A percentile compares a stretch with the other conserved stretches of the same genome.
phyloP scores from a whole-genome alignment of 2,329 filamentous ascomycete genomes.

The Aspergillus piperis region DNA sequence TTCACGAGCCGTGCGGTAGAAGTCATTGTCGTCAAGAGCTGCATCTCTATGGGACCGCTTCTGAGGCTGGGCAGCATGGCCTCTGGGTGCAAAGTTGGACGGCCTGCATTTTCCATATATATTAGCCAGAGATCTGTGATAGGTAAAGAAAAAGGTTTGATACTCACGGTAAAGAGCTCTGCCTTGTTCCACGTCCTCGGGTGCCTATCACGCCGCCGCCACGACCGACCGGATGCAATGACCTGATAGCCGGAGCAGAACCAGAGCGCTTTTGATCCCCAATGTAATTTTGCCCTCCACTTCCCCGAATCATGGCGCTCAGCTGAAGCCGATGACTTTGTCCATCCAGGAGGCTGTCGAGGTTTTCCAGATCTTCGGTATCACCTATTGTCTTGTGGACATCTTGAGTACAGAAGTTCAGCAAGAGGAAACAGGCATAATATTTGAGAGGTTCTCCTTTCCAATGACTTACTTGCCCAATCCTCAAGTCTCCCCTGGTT shows the following conservation, averaged over 20 bases:
- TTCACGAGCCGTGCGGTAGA: neutral
- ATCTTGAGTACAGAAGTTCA: slow-evolving; percentile 26
- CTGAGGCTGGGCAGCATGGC: slow-evolving; percentile 4
- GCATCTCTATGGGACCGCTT: slow-evolving; percentile 18
- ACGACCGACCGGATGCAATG: slow-evolving; percentile 17
- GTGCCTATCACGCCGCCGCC: slow-evolving; percentile 30
- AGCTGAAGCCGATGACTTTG: slow-evolving; percentile 41
- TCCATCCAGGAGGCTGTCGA: slow-evolving; percentile 38
- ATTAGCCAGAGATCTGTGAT: neutral
- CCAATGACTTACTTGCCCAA: slow-evolving; percentile 37
- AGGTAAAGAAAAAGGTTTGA: neutral
- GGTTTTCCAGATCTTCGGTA: slow-evolving; percentile 31
- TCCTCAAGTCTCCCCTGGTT: slow-evolving; percentile 29
- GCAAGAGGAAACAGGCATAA: neutral
- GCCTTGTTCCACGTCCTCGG: slow-evolving; percentile 17
- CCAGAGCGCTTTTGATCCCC: slow-evolving; percentile 7
- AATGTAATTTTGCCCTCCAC: slow-evolving; percentile 19
- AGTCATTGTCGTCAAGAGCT: slow-evolving; percentile 23
- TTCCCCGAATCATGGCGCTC: slow-evolving; percentile 21
- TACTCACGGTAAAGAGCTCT: neutral
- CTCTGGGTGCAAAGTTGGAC: slow-evolving; percentile 3
- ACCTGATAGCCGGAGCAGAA: slow-evolving; percentile 1
- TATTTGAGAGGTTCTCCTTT: neutral
- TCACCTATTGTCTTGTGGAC: slow-evolving; percentile 33
- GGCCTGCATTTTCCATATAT: neutral